Evolutionary conservation across 768 basidiomycete genomes (phyloP), one percentile per base, ranked within the genome.

Genomic region (Tremella yokohamensis): DNA sequence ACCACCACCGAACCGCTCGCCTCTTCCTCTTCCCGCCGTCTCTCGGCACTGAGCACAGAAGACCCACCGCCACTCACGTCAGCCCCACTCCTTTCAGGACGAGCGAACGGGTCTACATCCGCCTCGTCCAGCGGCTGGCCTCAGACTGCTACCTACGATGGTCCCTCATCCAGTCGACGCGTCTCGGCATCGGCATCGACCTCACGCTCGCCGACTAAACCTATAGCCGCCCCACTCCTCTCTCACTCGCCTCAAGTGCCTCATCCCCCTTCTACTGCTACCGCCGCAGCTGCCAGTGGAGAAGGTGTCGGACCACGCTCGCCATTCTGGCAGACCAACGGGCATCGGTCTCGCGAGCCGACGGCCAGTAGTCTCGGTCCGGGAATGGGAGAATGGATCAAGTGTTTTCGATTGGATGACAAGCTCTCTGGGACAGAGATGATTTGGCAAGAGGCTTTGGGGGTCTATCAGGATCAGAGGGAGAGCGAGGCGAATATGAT

Each of bases 401-500:
- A n/a, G 20, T 22, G 29, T 45, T 61, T 39, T 38, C 39, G 62
- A 34, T 45, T 58, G 9, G 64, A 65, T 22, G 67, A 66, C 47
- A 44, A 37, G 8, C 37, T 72, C 7, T 20, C 49, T 8, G 70
- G 67, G 1, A 56, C 55, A 19, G 70, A 72, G 51, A 61, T 62
- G 48, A 54, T 72, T 18, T 72, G 70, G 70, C 64, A 67, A 40
- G 58, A 57, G 11, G 56, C 52, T 1, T 47, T 69, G 40, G 55
- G 63, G 40, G 25, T 16, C 6, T 72, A 72, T 61, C 70, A 72
- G 58, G 20, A 16, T 24, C 63, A 49, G 19, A 52, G 70, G 40
- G 70, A 72, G 60, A 47, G 26, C 20, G 47, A 50, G 39, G 56
- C 29, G 19, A 26, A 16, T 8, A 9, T 19, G 16, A 11, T 25